Evolutionary conservation across 2,329 filamentous ascomycete genomes (phyloP).

Genomic region (Xylaria digitata): DNA sequence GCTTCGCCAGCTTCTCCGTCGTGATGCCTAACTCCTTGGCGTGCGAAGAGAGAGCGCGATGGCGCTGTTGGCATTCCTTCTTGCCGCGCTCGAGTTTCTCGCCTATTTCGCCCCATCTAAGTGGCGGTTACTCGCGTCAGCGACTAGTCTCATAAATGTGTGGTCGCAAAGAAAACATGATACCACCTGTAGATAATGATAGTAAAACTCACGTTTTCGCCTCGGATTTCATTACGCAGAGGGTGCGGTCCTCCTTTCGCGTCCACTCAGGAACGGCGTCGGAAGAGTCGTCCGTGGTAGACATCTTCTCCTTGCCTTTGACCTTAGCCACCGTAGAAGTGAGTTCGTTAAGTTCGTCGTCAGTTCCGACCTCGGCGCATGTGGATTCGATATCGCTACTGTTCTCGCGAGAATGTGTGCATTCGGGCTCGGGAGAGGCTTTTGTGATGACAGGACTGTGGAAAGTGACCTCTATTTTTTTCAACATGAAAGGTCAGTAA

Average conservation of each 20-base stretch:
- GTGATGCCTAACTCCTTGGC: slow-evolving; percentile 35
- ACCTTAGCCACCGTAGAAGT: background rate
- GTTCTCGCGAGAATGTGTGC: background rate
- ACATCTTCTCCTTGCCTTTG: slow-evolving; percentile 19
- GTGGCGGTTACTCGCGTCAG: slow-evolving; percentile 10
- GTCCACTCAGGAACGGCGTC: slow-evolving; percentile 35
- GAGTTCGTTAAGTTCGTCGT: slow-evolving; percentile 12
- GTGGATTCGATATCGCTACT: slow-evolving; percentile 26
- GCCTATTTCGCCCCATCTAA: slow-evolving; percentile 41
- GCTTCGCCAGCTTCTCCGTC: slow-evolving; percentile 24
- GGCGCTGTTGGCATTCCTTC: slow-evolving; percentile 32
- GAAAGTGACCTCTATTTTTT: slow-evolving; percentile 36
- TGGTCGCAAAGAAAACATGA: background rate
- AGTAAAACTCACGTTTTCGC: slow-evolving; percentile 35
- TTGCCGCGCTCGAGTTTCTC: slow-evolving; percentile 28
- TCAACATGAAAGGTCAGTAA: slow-evolving; percentile 5
- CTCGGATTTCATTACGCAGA: slow-evolving; percentile 37
- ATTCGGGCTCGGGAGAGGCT: slow-evolving; percentile 1
- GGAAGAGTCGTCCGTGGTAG: slow-evolving; percentile 15
- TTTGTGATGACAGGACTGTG: slow-evolving; percentile 24
- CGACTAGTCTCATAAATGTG: background rate
- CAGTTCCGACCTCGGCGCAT: slow-evolving; percentile 26
- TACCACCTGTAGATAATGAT: background rate
- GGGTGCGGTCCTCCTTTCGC: slow-evolving; percentile 37
- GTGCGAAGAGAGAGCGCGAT: slow-evolving; percentile 29